Percentiles rank a stretch among this genome's conserved stretches.
phyloP scores from a whole-genome alignment of 2,329 filamentous ascomycete species.

The Cylindrodendrum hubeiense region DNA sequence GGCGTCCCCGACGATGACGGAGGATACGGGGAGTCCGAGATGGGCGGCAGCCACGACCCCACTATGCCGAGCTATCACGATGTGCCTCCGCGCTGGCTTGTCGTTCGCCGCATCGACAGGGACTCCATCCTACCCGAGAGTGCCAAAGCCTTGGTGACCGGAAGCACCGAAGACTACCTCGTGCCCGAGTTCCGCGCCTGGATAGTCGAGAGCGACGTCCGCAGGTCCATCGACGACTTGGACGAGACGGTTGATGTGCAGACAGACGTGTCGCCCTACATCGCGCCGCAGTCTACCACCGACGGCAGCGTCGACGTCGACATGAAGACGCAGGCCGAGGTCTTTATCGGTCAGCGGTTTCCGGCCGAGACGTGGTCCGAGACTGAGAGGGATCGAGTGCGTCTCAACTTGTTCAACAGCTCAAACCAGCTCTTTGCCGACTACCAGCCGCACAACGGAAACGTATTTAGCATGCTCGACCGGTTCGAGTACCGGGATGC shows the following conservation, averaged over 20 bases:
- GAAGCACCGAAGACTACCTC: background rate
- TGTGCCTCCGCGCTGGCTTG: constrained; percentile 52
- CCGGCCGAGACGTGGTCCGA: constrained; percentile 23
- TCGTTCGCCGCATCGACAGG: constrained; percentile 48
- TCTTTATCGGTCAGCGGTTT: constrained; percentile 54
- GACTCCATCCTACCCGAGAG: constrained; percentile 28
- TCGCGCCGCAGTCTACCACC: constrained; percentile 33
- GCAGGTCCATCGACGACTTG: constrained; percentile 48
- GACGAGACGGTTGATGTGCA: constrained; percentile 50
- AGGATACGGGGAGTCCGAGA: background rate
- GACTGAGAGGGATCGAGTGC: background rate
- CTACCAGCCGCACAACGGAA: constrained; percentile 54
- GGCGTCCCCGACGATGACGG: background rate
- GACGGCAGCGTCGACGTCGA: constrained; percentile 18
- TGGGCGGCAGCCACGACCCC: background rate
- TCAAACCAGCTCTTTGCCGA: constrained; percentile 56
- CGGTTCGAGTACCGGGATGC: constrained; percentile 48
- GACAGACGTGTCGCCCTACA: constrained; percentile 54
- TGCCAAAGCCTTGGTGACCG: constrained; percentile 1
- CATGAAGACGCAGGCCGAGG: constrained; percentile 54
- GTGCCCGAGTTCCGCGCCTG: constrained; percentile 42
- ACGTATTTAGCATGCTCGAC: constrained; percentile 57
- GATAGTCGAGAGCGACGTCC: constrained; percentile 55
- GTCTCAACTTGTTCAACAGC: constrained; percentile 30
- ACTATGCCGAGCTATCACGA: background rate